A percentile compares a stretch with the other conserved stretches of the same genome.
Conservation (phyloP, 2,329 filamentous ascomycete species). For the Penicillium psychrosexuale region DNA sequence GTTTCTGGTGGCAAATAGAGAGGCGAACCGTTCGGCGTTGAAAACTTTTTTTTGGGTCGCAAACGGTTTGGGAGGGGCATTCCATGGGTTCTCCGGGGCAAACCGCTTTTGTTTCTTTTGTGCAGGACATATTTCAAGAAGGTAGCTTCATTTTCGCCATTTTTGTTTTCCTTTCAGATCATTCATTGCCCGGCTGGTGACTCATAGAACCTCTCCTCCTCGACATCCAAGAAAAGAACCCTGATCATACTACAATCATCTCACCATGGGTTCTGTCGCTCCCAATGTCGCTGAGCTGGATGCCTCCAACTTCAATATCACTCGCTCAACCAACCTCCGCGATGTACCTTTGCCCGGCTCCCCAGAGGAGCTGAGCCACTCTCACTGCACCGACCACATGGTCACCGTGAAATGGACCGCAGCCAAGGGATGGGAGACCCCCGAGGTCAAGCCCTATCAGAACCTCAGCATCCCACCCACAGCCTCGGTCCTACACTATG, state of each 20-base stretch:
- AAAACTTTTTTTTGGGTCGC: constrained; percentile 18
- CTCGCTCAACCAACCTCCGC: constrained; percentile 34
- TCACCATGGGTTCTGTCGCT: constrained; percentile 33
- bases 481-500: constrained; percentile 79
- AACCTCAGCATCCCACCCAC: constrained; percentile 76
- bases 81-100: constrained; percentile 12
- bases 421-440: constrained; percentile 66
- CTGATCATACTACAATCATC: not conserved
- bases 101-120: constrained; percentile 12
- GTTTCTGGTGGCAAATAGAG: constrained; percentile 1
- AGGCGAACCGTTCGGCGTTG: constrained; percentile 13
- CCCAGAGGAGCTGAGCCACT: constrained; percentile 40
- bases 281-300: constrained; percentile 36
- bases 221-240: not conserved
- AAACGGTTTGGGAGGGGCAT: not conserved
- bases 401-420: constrained; percentile 67
- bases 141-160: not conserved
- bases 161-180: not conserved
- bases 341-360: constrained; percentile 40
- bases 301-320: constrained; percentile 40
- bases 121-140: not conserved
- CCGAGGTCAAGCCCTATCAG: constrained; percentile 72
- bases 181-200: constrained; percentile 8
- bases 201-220: constrained; percentile 6
- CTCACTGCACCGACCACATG: constrained; percentile 79